These are phyloP conservation scores for Amphibolis antarctica DNA, from an alignment of 106 monocot species.

Conservation along the genomic window DNA sequence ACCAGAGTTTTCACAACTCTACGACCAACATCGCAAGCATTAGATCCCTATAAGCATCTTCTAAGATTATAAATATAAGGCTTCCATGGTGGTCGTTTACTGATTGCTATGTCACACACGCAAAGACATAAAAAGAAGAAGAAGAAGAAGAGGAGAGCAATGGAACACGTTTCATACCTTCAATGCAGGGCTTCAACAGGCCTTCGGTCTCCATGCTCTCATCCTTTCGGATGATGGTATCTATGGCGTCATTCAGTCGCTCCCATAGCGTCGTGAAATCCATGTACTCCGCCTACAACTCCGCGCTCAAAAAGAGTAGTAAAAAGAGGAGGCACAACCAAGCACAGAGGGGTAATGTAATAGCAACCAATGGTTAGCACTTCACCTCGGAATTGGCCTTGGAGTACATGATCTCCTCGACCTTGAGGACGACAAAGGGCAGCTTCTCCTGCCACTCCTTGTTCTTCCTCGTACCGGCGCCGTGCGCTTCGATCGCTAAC, in stretches of 20 bases:
- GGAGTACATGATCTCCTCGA: constrained; percentile 90
- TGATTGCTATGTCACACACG: too few relatives aligned
- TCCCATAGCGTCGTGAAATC: constrained; percentile 52
- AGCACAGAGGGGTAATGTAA: too few relatives aligned
- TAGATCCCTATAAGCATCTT: too few relatives aligned
- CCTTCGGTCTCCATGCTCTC: constrained; percentile 25
- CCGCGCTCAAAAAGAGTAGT: neutral
- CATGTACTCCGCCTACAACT: constrained; percentile 61
- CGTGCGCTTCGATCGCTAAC: constrained; percentile 65
- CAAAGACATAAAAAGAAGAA: too few relatives aligned
- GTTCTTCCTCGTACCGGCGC: constrained; percentile 50
- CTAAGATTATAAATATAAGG: too few relatives aligned
- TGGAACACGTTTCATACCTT: constrained; percentile 35
- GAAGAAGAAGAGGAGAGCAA: neutral
- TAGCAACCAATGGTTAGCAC: neutral
- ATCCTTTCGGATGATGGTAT: constrained; percentile 61
- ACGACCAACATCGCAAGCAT: too few relatives aligned
- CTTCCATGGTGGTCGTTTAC: too few relatives aligned
- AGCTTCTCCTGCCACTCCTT: constrained; percentile 90
- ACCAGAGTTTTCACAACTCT: too few relatives aligned
- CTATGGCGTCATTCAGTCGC: constrained; percentile 55
- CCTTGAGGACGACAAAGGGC: constrained; percentile 67
- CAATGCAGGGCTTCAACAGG: constrained; percentile 59
- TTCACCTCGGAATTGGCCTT: constrained; percentile 86
- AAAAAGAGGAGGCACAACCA: too few relatives aligned